A percentile compares a stretch with the other conserved stretches of the same genome.
These are phyloP conservation scores for Phytophthora meadii DNA, from an alignment of 352 stramenopile genomes.

Conservation along the genomic window DNA sequence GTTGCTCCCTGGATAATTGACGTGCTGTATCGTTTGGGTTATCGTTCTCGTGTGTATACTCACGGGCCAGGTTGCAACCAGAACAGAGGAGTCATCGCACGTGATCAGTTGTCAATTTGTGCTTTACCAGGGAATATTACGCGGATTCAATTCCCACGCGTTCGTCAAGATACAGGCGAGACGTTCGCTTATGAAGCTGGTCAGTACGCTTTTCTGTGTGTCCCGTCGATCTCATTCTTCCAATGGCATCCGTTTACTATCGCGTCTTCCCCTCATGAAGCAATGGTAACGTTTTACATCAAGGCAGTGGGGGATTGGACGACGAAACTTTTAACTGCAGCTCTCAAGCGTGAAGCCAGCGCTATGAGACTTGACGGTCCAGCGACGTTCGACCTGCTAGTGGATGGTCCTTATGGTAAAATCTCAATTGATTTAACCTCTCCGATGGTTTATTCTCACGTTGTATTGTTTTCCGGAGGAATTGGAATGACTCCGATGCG, in stretches of 20 bases:
- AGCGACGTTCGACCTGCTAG: constrained; percentile 41
- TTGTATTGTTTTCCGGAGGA: constrained; percentile 54
- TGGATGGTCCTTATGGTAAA: constrained; percentile 63
- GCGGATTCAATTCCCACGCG: constrained; percentile 53
- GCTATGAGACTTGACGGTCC: constrained; percentile 33
- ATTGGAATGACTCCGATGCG: constrained; percentile 66
- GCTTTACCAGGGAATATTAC: constrained; percentile 47
- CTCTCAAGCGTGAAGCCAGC: constrained; percentile 44
- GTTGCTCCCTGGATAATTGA: constrained; percentile 47
- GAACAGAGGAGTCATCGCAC: constrained; percentile 35
- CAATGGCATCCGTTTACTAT: constrained; percentile 93
- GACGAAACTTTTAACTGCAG: constrained; percentile 47
- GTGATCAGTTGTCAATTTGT: constrained; percentile 37
- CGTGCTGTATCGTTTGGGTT: constrained; percentile 46
- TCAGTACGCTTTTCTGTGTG: constrained; percentile 85
- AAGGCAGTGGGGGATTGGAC: constrained; percentile 73
- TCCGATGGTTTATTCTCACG: constrained; percentile 52
- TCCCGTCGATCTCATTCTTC: constrained; percentile 66
- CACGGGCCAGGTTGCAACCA: constrained; percentile 23
- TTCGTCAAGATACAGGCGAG: constrained; percentile 44
- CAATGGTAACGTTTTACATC: constrained; percentile 76
- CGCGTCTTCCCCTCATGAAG: constrained; percentile 73
- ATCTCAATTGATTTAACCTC: constrained; percentile 50
- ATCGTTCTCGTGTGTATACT: constrained; percentile 35
- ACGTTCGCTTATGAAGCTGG: constrained; percentile 52